phyloP scores from a whole-genome alignment of 1,284 basidiomycete species.

The Ceratobasidium theobromae region DNA sequence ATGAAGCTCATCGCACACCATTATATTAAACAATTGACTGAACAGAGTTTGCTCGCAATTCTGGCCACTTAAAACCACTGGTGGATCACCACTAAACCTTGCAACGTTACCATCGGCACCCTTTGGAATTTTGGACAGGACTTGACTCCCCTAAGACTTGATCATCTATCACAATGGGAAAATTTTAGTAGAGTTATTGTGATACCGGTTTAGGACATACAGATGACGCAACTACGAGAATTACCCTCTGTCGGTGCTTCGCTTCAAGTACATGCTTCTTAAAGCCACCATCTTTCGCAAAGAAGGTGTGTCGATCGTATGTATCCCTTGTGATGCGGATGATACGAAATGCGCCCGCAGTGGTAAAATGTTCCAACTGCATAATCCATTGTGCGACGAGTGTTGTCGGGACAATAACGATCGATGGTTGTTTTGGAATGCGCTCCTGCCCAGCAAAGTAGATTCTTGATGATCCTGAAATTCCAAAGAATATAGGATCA shows the following conservation, averaged over 20 bases:
- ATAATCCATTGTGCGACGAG: not conserved
- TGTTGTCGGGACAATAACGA: not conserved
- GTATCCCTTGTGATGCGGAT: no score
- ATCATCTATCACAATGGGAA: not conserved
- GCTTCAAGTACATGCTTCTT: not conserved
- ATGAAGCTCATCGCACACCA: not conserved
- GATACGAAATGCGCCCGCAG: not conserved
- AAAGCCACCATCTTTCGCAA: not conserved
- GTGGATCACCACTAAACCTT: not conserved
- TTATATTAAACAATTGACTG: not conserved
- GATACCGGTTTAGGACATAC: not conserved
- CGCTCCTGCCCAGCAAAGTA: constrained; percentile 5
- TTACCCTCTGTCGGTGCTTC: not conserved
- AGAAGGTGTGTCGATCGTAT: not conserved
- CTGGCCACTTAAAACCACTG: not conserved
- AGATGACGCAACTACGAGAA: not conserved
- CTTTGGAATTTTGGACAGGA: not conserved
- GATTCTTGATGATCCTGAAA: not conserved
- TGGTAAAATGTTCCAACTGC: not conserved
- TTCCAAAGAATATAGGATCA: not conserved
- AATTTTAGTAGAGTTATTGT: not conserved
- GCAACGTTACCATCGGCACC: not conserved
- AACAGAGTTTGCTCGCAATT: not conserved
- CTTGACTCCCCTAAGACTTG: not conserved
- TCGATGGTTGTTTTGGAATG: not conserved